phyloP scores from a whole-genome alignment of 2,329 filamentous ascomycete species.

The Myriosclerotinia scirpicola region DNA sequence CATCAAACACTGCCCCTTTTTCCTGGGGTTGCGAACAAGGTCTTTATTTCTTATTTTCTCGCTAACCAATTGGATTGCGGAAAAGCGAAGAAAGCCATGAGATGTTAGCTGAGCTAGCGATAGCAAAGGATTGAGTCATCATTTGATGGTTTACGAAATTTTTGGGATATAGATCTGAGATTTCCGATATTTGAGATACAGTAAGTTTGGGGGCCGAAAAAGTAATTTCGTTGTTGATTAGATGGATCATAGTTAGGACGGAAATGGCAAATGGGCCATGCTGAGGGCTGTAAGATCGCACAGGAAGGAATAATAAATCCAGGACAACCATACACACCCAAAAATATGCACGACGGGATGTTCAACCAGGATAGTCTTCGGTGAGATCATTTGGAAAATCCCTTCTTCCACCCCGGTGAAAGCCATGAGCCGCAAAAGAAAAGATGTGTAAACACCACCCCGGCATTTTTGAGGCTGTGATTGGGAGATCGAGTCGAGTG shows the following conservation, averaged over 20 bases:
- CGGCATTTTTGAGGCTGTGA: constrained; percentile 9
- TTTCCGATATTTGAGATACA: not conserved
- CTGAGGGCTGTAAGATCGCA: not conserved
- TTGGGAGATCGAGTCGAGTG: constrained; percentile 4
- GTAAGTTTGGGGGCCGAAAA: constrained; percentile 8
- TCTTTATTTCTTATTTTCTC: not conserved
- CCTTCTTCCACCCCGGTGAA: constrained; percentile 1
- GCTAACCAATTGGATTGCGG: not conserved
- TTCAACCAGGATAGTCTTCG: constrained; percentile 10
- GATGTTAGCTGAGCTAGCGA: not conserved
- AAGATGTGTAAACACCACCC: not conserved
- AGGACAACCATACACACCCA: not conserved
- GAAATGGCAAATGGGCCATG: not conserved
- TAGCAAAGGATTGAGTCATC: constrained; percentile 4
- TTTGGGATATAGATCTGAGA: not conserved
- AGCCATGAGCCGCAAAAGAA: constrained; percentile 10
- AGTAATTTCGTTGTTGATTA: not conserved
- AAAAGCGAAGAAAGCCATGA: not conserved
- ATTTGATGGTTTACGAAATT: constrained; percentile 5
- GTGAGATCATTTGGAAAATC: constrained; percentile 18
- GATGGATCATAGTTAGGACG: no score
- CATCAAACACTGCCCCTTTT: constrained; percentile 6
- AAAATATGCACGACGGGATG: constrained; percentile 17
- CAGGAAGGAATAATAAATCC: not conserved
- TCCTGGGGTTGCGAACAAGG: not conserved